Conservation (phyloP, 345 rosid genomes). For the Noccaea caerulescens region DNA sequence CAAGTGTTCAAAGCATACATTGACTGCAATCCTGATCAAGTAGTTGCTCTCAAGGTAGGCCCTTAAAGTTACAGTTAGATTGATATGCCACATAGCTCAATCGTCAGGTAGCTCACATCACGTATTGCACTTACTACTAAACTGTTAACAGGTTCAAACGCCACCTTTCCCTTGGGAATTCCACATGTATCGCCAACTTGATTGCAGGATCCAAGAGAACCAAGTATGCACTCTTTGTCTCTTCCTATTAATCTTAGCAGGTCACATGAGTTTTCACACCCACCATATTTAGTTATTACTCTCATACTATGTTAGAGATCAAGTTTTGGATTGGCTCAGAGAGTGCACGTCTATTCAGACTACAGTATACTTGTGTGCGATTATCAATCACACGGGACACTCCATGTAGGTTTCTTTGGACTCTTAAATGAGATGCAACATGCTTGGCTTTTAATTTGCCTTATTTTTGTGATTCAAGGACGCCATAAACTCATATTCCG, state of each 20-base stretch:
- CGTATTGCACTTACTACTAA: slow-evolving; percentile 8
- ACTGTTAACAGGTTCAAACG: slow-evolving; percentile 73
- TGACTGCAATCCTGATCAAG: slow-evolving; percentile 72
- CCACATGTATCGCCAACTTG: slow-evolving; percentile 93
- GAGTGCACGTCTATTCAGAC: slow-evolving; percentile 70
- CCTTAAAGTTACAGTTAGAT: not conserved
- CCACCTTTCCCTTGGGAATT: slow-evolving; percentile 98
- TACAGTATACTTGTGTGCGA: slow-evolving; percentile 85
- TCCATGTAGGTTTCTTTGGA: slow-evolving; percentile 60
- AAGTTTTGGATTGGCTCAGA: slow-evolving; percentile 79
- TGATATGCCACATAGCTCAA: slow-evolving; percentile 15
- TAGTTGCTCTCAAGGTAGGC: slow-evolving; percentile 83
- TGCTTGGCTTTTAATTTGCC: slow-evolving; percentile 1
- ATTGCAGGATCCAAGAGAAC: slow-evolving; percentile 63
- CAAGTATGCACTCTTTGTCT: slow-evolving; percentile 51
- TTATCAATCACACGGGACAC: slow-evolving; percentile 83
- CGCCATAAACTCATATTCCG: slow-evolving; percentile 78
- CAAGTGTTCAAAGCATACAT: slow-evolving; percentile 78
- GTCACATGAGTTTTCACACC: slow-evolving; percentile 31
- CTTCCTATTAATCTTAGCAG: slow-evolving; percentile 14
- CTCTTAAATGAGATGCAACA: slow-evolving; percentile 14
- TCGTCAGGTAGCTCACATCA: slow-evolving; percentile 19
- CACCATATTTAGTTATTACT: slow-evolving; percentile 31
- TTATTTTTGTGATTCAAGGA: slow-evolving; percentile 58
- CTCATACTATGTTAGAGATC: slow-evolving; percentile 60